phyloP scores from a whole-genome alignment of 179 eudicot species.

The Beta macrorhiza region DNA sequence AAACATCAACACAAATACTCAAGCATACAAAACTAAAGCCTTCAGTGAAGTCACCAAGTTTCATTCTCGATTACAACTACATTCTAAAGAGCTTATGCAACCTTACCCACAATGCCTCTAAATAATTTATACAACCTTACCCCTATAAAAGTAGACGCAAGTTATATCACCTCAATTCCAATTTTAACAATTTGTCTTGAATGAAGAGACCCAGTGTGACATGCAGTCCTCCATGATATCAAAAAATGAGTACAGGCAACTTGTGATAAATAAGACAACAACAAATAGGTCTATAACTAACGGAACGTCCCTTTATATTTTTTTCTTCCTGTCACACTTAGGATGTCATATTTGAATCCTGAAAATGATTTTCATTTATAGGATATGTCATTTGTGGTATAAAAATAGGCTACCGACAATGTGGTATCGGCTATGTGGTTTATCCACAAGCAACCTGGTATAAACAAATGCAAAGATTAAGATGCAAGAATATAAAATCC shows the following conservation, averaged over 20 bases:
- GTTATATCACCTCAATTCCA: not conserved
- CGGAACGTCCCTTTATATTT: too few species aligned
- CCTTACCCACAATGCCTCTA: not conserved
- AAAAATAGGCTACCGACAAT: not conserved
- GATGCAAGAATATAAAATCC: not conserved
- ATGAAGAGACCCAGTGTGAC: not conserved
- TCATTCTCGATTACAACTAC: not conserved
- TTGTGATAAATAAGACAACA: not conserved
- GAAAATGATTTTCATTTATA: not conserved
- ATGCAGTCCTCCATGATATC: not conserved
- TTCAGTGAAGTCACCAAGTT: not conserved
- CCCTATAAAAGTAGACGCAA: not conserved
- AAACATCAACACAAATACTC: constrained; percentile 1
- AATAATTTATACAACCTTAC: not conserved
- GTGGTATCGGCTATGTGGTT: not conserved
- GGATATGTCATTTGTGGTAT: not conserved
- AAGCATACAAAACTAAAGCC: constrained; percentile 3
- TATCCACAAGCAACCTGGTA: not conserved
- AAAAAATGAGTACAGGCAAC: not conserved
- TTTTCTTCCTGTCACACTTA: not conserved
- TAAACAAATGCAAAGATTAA: not conserved
- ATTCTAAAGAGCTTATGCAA: not conserved
- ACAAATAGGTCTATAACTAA: too few species aligned
- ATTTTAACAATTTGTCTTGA: not conserved
- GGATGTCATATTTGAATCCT: not conserved